Evolutionary conservation across 2,329 filamentous ascomycete species (phyloP), one percentile per base, ranked within the genome.

Genomic region (Clarireedia hainanense): DNA sequence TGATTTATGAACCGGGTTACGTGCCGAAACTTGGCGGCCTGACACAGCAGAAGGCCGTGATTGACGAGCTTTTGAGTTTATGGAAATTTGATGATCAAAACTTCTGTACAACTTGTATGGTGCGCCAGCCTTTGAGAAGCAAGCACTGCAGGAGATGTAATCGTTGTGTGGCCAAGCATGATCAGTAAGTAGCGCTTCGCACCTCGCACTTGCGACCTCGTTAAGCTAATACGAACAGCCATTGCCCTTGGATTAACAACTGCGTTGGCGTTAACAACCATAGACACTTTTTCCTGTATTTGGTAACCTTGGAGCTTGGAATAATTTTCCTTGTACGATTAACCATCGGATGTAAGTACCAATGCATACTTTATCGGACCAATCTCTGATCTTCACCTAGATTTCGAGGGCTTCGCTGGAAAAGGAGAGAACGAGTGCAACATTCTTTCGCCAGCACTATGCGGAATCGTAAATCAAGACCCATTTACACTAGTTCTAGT

Each of bases 211-310:
- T 46, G 26, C 2, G 2, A 5, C 14, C 10, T 40, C 9, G 15
- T 23, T 56, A 34, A 56, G 14, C 9, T 15, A 7, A 39, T 54
- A 5, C 14, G 10, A 17, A 30, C 55, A 95, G 90, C 68, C 94
- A 99, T 69, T 99, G 94, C 67, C 94, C 94, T 0, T 99, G 94
- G 94, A 89, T 97, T 24, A 88, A 95, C 73, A 97, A 96, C 72
- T 99, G 94, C 66, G 83, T 99, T 43, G 94, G 89, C 45, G 82
- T 94, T 61, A 97, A 97, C 74, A 99, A 97, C 70, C 88, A 97
- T 67, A 85, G 94, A 14, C 91, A 96, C 64, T 99, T 99, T 71
- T 88, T 96, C 67, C 75, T 96, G 50, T 99, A 97, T 69, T 80
- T 99, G 17, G 74, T 95, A 43, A 84, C 74, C 65, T 74, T 99